Evolutionary conservation across 257 asterid species (phyloP).

Genomic region (Gardenia jasminoides): DNA sequence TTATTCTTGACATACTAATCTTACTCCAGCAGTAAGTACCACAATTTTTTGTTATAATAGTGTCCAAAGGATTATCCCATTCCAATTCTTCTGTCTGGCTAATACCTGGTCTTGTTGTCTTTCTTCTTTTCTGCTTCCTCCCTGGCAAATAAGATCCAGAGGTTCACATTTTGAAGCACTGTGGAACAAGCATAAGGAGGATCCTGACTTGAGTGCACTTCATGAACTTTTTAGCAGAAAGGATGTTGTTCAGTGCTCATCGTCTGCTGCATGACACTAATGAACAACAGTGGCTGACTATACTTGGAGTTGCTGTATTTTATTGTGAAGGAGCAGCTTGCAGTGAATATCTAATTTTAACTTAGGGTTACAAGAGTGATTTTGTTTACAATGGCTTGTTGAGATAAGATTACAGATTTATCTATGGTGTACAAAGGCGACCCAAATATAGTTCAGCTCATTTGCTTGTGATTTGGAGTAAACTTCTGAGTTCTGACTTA

Average conservation of each 20-base stretch:
- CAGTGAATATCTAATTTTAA: background rate
- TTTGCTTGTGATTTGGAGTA: background rate
- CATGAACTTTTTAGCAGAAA: slow-evolving; percentile 28
- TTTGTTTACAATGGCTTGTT: background rate
- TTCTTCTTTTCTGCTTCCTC: slow-evolving; percentile 10
- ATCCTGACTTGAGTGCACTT: slow-evolving; percentile 59
- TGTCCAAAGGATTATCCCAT: background rate
- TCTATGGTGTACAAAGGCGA: background rate
- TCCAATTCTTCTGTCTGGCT: background rate
- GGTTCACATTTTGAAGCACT: slow-evolving; percentile 54
- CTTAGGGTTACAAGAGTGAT: background rate
- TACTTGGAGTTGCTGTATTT: background rate
- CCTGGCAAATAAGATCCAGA: slow-evolving; percentile 44
- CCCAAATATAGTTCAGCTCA: background rate
- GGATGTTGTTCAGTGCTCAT: slow-evolving; percentile 29
- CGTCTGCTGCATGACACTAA: slow-evolving; percentile 9
- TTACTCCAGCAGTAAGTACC: slow-evolving; percentile 61
- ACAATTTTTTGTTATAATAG: slow-evolving; percentile 10
- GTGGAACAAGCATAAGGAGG: slow-evolving; percentile 77
- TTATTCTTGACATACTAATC: slow-evolving; percentile 49
- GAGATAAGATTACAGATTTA: background rate
- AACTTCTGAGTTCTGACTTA: background rate
- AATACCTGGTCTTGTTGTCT: background rate
- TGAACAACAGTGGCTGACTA: background rate
- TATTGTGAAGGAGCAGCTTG: background rate